A percentile compares a stretch with the other conserved stretches of the same genome.
Evolutionary conservation across 75 land plant genomes (phyloP).

Genomic region (Gnetum montanum): DNA sequence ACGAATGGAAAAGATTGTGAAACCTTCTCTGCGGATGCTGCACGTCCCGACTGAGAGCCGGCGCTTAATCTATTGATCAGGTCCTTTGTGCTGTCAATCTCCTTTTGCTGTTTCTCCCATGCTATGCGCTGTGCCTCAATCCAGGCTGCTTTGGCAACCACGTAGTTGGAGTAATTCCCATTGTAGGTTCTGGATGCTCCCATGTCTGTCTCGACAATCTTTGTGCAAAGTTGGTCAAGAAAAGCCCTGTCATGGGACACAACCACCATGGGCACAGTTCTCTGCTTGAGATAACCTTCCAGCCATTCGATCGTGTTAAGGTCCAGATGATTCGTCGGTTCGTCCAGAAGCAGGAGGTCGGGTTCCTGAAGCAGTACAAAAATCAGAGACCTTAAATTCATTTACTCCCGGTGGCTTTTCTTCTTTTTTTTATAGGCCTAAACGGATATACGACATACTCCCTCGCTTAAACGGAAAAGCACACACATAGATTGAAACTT

Average conservation of each 20-base stretch:
- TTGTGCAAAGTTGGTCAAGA: conserved; percentile 91
- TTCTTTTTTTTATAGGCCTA: no score
- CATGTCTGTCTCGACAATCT: conserved; percentile 96
- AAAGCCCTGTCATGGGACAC: conserved; percentile 97
- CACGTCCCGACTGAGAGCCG: conserved; percentile 92
- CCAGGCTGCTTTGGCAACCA: conserved; percentile 70
- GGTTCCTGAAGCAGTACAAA: no score
- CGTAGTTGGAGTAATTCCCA: conserved; percentile 83
- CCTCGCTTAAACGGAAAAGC: conserved; percentile 2
- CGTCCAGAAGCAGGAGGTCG: conserved; percentile 87
- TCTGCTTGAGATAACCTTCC: conserved; percentile 73
- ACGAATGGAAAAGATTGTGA: no score
- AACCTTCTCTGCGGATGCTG: conserved; percentile 92
- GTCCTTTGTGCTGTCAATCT: conserved; percentile 78
- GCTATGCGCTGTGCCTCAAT: conserved; percentile 73
- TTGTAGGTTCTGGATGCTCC: conserved; percentile 82
- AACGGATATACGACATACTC: no score
- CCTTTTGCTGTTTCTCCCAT: conserved; percentile 98
- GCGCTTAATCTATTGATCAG: conserved; percentile 68
- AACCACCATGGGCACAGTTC: conserved; percentile 94
- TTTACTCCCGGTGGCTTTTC: no score
- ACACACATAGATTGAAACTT: not conserved
- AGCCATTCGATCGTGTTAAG: conserved; percentile 97
- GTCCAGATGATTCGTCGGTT: conserved; percentile 95
- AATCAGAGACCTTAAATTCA: not conserved